Evolutionary conservation across 2,329 filamentous ascomycete species (phyloP), one percentile per base, ranked within the genome.

Genomic region (Uncinocarpus reesii): DNA sequence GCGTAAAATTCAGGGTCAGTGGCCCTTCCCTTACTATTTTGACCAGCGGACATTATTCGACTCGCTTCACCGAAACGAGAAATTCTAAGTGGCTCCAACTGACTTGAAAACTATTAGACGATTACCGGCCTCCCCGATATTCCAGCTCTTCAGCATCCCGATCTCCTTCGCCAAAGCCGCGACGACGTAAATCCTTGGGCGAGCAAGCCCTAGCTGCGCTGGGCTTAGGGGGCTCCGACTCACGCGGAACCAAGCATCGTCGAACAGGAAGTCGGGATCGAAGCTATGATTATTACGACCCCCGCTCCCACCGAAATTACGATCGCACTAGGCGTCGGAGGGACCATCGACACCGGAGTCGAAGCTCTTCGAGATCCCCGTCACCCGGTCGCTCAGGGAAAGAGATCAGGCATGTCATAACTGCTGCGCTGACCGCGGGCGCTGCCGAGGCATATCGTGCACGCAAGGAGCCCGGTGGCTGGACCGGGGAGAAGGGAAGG

Each of bases 371-470:
- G 44, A 67, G 71, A 44, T 76, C 73, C 41, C 72, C 70, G 26
- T 67, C 78, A 50, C 75, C 76, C 54, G 78, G 76, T 26, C 69
- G 72, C 48, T 73, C 72, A 34, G 62, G 72, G 64, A 65, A 73
- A 44, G 85, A 85, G 58, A 78, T 86, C 40, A 81, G 88, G 56
- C 87, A 95, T 67, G 88, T 88, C 28, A 86, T 89, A 63, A 90
- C 92, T 72, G 89, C 90, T 28, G 92, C 89, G 16, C 74, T 95
- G 32, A 78, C 94, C 40, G 89, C 90, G 24, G 90, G 88, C 58
- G 90, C 89, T 34, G 84, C 88, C 47, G 89, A 95, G 66, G 90
- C 90, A 35, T 94, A 94, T 74, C 83, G 86, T 53, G 82, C 88
- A 49, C 82, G 89, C 63, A 94, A 90, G 60, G 84, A 92, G 53